Evolutionary conservation across 257 asterid species (phyloP).

Genomic region (Sherardia arvensis): DNA sequence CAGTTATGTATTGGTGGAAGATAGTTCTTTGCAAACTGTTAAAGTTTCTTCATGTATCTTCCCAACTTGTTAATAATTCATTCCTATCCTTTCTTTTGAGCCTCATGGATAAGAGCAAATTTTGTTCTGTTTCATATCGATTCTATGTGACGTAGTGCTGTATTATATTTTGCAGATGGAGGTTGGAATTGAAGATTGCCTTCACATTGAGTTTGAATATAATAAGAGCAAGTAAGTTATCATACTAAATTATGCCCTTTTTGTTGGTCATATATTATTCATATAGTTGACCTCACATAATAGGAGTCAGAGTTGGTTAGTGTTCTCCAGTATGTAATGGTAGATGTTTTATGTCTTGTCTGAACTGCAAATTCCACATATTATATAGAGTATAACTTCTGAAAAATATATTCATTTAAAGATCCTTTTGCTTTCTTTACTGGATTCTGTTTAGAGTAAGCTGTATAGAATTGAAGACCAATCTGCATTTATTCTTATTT

Average conservation of each 20-base stretch:
- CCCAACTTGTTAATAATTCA: no score
- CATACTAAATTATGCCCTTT: background rate
- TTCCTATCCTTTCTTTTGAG: background rate
- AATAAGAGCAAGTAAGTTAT: conserved; percentile 87
- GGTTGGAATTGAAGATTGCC: conserved; percentile 98
- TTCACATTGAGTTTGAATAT: conserved; percentile 97
- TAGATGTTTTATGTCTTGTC: no score
- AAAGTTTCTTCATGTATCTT: background rate
- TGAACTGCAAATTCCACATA: no score
- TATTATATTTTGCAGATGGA: conserved; percentile 66
- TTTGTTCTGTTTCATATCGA: no score
- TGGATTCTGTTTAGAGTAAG: background rate
- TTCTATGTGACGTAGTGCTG: background rate
- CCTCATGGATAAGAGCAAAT: no score
- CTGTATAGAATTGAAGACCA: background rate
- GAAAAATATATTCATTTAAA: background rate
- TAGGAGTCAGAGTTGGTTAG: background rate
- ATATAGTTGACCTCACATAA: background rate
- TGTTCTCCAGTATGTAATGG: background rate
- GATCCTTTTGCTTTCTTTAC: background rate
- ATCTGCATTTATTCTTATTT: background rate
- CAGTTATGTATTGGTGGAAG: background rate
- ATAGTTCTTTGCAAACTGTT: background rate
- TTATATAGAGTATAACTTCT: no score
- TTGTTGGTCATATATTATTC: background rate